phyloP scores from a whole-genome alignment of 139 green algal genomes.

The Closterium sp. region DNA sequence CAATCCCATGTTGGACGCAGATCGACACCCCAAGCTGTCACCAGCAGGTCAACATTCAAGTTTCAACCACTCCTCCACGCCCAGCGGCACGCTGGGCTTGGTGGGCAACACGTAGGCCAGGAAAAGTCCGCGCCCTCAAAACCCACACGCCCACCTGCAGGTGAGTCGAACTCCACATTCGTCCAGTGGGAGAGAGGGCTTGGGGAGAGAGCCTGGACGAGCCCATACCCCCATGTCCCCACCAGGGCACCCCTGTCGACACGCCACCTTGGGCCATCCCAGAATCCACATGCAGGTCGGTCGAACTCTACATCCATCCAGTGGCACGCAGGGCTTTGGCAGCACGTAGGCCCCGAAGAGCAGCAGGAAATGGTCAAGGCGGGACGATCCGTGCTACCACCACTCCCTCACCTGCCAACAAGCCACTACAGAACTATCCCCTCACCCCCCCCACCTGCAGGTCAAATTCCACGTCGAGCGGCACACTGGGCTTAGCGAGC shows the following conservation, averaged over 20 bases:
- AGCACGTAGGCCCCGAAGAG: slow-evolving; percentile 89
- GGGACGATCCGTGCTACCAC: neutral
- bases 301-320: slow-evolving; percentile 90
- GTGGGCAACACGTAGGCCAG: slow-evolving; percentile 87
- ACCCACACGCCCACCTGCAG: no score
- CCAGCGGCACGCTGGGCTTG: neutral
- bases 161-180: neutral
- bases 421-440: neutral
- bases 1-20: no score
- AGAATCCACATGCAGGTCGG: no score
- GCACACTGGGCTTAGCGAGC: slow-evolving; percentile 73
- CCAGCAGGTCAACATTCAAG: neutral
- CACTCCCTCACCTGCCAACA: neutral
- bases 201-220: neutral
- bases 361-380: slow-evolving; percentile 82
- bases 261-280: no score
- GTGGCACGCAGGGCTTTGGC: slow-evolving; percentile 72
- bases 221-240: no score
- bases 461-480: slow-evolving; percentile 90
- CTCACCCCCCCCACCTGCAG: slow-evolving; percentile 63
- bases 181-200: neutral
- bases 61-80: neutral
- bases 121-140: no score
- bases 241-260: no score
- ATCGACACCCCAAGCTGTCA: no score